Percentiles rank a stretch among this genome's conserved stretches.
These are phyloP conservation scores for Thelonectria discophora DNA, from an alignment of 2,329 filamentous ascomycete species.

Conservation along the genomic window DNA sequence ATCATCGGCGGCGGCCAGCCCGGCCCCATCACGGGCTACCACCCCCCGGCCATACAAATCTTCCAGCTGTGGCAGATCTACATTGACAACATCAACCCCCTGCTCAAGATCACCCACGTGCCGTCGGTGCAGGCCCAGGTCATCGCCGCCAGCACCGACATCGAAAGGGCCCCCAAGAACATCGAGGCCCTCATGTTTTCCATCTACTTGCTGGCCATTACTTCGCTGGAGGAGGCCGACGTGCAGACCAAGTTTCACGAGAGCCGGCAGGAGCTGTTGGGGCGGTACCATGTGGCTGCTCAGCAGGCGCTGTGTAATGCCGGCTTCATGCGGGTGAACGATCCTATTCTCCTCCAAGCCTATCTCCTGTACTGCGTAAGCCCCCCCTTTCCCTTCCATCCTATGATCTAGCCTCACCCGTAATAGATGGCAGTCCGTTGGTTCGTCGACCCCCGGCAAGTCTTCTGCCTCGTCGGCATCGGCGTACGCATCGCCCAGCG, in stretches of 20 bases:
- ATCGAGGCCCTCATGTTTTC: conserved; percentile 75
- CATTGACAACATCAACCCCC: conserved; percentile 73
- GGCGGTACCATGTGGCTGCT: conserved; percentile 64
- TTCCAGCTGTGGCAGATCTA: conserved; percentile 75
- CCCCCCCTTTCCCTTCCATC: conserved; percentile 1
- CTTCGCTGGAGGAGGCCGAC: conserved; percentile 65
- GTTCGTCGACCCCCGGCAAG: conserved; percentile 64
- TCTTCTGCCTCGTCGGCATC: conserved; percentile 65
- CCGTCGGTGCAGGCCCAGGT: conserved; percentile 72
- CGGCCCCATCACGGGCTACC: conserved; percentile 55
- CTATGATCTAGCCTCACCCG: conserved; percentile 9
- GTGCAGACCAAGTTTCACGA: conserved; percentile 64
- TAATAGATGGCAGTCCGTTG: conserved; percentile 58
- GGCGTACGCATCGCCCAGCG: conserved; percentile 73
- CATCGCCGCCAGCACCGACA: conserved; percentile 67
- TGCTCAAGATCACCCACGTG: conserved; percentile 74
- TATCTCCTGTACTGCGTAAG: conserved; percentile 72
- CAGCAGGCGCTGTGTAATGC: conserved; percentile 74
- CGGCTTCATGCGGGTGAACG: conserved; percentile 71
- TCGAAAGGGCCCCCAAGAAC: conserved; percentile 62
- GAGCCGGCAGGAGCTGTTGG: conserved; percentile 59
- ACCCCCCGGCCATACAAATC: conserved; percentile 66
- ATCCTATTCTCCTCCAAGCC: conserved; percentile 73
- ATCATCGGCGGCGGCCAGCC: conserved; percentile 59
- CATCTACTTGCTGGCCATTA: conserved; percentile 68